Base-by-base conservation (phyloP, 805 yeast species). In the Pichia californica region DNA sequence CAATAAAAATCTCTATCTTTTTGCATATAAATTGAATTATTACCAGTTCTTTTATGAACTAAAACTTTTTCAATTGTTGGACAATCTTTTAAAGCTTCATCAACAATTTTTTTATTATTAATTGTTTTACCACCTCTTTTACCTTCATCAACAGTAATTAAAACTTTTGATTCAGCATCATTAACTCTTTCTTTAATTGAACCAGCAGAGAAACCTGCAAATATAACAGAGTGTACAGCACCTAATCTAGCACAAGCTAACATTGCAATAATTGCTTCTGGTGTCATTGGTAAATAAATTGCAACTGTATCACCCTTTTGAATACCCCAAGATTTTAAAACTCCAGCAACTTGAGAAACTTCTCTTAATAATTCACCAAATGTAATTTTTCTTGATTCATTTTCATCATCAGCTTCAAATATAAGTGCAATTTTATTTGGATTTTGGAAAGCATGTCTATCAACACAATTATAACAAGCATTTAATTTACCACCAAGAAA, bases 241-340 rank as follows among this genome's bases (percentile, higher is more conserved):
- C 99, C 99, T 45, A 91, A 69, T 70, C 99, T 81, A 29, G 81
- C 85, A 59, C 88, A 81, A 37, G 99, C 99, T 59, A 91, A 73
- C 76, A 91, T 78, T n/a, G 99, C 84, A 45, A 93, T 79, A 49
- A 93, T 71, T 18, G 97, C 96, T 69, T 89, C 96, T 39, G 98
- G 95, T 49, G 89, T 89, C 99, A 93, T 91, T 59, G 99, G 99
- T 62, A 91, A 70, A 67, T 91, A 91, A 46, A 91, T 85, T 39
- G 97, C 98, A 46, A 91, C 98, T 23, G 95, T 85, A 61, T 91
- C 99, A 60, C 99, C 99, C 66, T 87, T 86, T 54, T 74, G 70
- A 54, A 91, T 91, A 45, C 99, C 99, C 77, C 88, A 80, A 46
- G 81, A 74, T 51, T 75, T 70, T 62, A 93, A 75, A 34, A 87